A percentile compares a stretch with the other conserved stretches of the same genome.
phyloP scores from a whole-genome alignment of 2,329 filamentous ascomycete species.

The Colletotrichum sp. region DNA sequence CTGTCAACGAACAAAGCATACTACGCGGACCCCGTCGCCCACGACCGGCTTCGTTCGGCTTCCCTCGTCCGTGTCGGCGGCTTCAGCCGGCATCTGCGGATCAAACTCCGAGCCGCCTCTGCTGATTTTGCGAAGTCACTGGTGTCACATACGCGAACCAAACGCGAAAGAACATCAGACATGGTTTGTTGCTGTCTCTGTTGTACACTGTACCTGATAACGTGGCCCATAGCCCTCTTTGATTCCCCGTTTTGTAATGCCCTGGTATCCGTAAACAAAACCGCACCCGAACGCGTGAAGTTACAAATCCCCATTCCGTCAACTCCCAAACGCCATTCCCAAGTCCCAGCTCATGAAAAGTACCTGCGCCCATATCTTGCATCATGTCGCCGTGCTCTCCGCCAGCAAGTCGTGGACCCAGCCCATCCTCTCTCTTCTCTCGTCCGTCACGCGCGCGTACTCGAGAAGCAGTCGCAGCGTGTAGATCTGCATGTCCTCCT shows the following conservation, averaged over 20 bases:
- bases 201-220: neutral
- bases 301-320: fast-evolving
- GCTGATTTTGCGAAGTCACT: neutral
- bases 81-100: neutral
- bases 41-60: neutral
- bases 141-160: neutral
- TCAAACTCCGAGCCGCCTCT: neutral
- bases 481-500: slow-evolving; percentile 78
- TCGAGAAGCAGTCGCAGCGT: slow-evolving; percentile 68
- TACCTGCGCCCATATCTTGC: neutral
- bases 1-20: neutral
- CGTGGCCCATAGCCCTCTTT: neutral
- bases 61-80: neutral
- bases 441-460: slow-evolving; percentile 62
- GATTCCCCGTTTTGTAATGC: neutral
- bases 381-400: neutral
- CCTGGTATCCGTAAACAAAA: neutral
- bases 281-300: neutral
- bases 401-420: slow-evolving; percentile 57
- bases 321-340: slow-evolving; percentile 4
- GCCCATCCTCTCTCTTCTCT: slow-evolving; percentile 56
- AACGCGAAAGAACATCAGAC: neutral
- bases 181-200: neutral
- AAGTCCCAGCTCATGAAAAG: neutral
- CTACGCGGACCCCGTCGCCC: neutral